phyloP scores from a whole-genome alignment of 257 asterid species.

The Petunia secreta region DNA sequence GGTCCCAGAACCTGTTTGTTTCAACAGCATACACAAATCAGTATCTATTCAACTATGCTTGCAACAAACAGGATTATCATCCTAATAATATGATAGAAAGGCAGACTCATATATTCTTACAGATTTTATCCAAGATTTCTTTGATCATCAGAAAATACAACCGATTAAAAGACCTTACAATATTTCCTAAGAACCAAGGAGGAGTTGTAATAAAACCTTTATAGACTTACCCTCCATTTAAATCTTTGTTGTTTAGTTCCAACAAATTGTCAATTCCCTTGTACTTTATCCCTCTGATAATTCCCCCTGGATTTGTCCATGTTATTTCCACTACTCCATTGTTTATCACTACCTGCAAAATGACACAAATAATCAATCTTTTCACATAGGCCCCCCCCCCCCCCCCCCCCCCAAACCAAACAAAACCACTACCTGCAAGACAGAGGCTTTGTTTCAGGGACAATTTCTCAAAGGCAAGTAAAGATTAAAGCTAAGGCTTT shows the following conservation, averaged over 20 bases:
- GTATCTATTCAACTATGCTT: background rate
- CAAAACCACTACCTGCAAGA: background rate
- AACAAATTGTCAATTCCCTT: constrained; percentile 30
- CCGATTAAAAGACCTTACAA: background rate
- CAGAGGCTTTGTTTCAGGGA: background rate
- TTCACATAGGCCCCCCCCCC: background rate
- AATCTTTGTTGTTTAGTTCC: constrained; percentile 20
- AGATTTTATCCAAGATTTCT: background rate
- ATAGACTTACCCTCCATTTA: constrained; percentile 27
- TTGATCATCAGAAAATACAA: constrained; percentile 3
- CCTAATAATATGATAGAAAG: background rate
- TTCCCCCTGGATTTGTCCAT: constrained; percentile 28
- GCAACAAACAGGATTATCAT: background rate
- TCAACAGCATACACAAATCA: constrained; percentile 4
- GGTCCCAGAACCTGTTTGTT: constrained; percentile 62
- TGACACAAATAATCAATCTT: constrained; percentile 1
- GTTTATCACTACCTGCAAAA: constrained; percentile 22
- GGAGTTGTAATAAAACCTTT: background rate
- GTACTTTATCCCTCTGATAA: constrained; percentile 28
- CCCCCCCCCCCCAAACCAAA: background rate
- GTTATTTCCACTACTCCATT: constrained; percentile 26
- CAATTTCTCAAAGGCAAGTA: constrained; percentile 6
- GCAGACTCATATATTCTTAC: background rate
- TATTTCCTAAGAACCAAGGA: background rate
- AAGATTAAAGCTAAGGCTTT: background rate